These are phyloP conservation scores for Leccinum olivaceopallidum DNA, from an alignment of 768 basidiomycete genomes.

Conservation along the genomic window DNA sequence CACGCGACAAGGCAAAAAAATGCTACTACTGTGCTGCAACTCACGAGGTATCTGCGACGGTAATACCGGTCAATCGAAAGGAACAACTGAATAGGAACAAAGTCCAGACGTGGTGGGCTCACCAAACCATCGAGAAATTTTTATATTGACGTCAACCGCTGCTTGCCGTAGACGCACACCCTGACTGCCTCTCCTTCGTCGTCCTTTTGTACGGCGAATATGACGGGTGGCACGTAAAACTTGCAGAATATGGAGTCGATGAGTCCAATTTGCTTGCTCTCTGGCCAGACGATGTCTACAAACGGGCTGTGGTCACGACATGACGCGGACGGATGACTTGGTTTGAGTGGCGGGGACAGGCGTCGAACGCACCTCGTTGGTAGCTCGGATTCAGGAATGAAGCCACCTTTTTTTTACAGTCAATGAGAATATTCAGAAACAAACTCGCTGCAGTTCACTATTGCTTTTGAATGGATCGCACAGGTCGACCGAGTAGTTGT, in stretches of 20 bases:
- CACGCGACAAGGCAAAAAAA: no score
- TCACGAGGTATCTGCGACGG: conserved; percentile 27
- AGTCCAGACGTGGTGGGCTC: conserved; percentile 10
- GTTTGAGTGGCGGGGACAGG: not conserved
- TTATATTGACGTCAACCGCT: conserved; percentile 48
- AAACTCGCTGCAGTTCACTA: no score
- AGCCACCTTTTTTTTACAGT: no score
- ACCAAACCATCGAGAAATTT: conserved; percentile 50
- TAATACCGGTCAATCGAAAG: conserved; percentile 7
- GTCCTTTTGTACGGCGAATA: conserved; percentile 45
- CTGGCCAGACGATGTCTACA: conserved; percentile 78
- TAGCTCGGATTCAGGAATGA: conserved; percentile 58
- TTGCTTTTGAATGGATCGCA: no score
- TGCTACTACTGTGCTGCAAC: no score
- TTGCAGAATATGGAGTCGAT: conserved; percentile 55
- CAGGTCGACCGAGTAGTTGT: no score
- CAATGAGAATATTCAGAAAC: no score
- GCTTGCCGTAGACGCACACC: conserved; percentile 56
- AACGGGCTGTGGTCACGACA: not conserved
- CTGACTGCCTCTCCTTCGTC: conserved; percentile 41
- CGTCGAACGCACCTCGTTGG: conserved; percentile 56
- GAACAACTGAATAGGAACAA: not conserved
- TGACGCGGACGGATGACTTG: not conserved
- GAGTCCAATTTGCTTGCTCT: conserved; percentile 58
- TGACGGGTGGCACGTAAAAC: conserved; percentile 52